These are phyloP conservation scores for Fraxinus sp. DNA, from an alignment of 305 asterid species.

Conservation along the genomic window DNA sequence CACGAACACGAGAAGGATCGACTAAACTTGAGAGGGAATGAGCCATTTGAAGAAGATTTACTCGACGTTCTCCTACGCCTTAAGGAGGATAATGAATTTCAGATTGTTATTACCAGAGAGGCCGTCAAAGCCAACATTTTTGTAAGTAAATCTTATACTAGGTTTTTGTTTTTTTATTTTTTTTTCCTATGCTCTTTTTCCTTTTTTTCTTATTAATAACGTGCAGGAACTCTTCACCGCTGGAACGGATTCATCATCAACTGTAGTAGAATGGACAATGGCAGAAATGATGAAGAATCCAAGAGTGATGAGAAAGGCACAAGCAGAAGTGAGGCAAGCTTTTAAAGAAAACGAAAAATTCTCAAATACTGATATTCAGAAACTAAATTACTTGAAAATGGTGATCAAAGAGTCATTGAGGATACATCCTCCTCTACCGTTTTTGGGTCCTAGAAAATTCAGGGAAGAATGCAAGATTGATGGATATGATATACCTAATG, in stretches of 20 bases:
- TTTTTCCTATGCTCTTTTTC: no score
- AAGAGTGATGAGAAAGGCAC: neutral
- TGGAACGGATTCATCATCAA: neutral
- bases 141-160: neutral
- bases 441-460: neutral
- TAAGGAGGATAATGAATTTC: neutral
- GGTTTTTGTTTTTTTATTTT: no score
- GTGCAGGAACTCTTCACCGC: neutral
- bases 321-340: neutral
- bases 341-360: neutral
- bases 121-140: neutral
- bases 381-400: neutral
- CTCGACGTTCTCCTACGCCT: neutral
- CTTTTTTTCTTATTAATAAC: neutral
- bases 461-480: neutral
- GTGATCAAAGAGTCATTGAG: neutral
- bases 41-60: neutral
- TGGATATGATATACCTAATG: constrained; percentile 13
- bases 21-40: neutral
- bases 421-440: neutral
- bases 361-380: neutral
- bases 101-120: neutral
- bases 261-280: neutral
- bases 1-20: neutral
- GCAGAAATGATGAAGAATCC: neutral